Evolutionary conservation across 805 yeast species (phyloP).

Genomic region (Nakazawaea holstii): DNA sequence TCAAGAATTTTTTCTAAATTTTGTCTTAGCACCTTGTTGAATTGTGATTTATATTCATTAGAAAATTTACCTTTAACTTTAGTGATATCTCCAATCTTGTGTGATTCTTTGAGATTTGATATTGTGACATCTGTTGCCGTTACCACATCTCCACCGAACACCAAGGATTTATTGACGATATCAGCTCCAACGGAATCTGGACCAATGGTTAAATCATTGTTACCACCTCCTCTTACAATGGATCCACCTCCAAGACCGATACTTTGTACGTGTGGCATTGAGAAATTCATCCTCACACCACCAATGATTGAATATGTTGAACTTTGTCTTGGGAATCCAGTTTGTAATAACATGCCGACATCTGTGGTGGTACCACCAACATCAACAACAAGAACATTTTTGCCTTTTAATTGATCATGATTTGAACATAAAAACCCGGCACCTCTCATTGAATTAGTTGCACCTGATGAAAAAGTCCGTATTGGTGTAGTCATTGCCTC

Average conservation of each 20-base stretch:
- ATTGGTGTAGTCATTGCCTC: conserved; percentile 38
- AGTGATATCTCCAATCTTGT: conserved; percentile 22
- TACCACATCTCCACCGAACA: conserved; percentile 36
- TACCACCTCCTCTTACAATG: conserved; percentile 25
- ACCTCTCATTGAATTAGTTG: conserved; percentile 43
- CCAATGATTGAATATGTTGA: conserved; percentile 38
- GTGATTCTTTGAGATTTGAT: conserved; percentile 12
- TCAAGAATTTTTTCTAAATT: conserved; percentile 37
- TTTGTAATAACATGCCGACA: conserved; percentile 38
- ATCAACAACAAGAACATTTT: conserved; percentile 34
- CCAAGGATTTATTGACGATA: conserved; percentile 26
- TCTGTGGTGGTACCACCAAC: conserved; percentile 49
- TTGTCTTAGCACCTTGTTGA: conserved; percentile 16
- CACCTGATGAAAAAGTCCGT: conserved; percentile 42
- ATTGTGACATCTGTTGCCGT: conserved; percentile 36
- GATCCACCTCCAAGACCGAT: conserved; percentile 50
- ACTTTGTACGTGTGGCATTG: conserved; percentile 46
- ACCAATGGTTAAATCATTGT: conserved; percentile 29
- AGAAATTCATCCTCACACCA: conserved; percentile 43
- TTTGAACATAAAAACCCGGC: conserved; percentile 36
- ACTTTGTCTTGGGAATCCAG: conserved; percentile 43
- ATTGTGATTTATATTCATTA: conserved; percentile 9
- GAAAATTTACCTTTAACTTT: conserved; percentile 18
- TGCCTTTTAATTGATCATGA: conserved; percentile 15
- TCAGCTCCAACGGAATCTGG: conserved; percentile 46